Percentiles rank a stretch among this genome's conserved stretches.
Conservation (phyloP, 2,329 filamentous ascomycete species). For the Calycina herbarum region DNA sequence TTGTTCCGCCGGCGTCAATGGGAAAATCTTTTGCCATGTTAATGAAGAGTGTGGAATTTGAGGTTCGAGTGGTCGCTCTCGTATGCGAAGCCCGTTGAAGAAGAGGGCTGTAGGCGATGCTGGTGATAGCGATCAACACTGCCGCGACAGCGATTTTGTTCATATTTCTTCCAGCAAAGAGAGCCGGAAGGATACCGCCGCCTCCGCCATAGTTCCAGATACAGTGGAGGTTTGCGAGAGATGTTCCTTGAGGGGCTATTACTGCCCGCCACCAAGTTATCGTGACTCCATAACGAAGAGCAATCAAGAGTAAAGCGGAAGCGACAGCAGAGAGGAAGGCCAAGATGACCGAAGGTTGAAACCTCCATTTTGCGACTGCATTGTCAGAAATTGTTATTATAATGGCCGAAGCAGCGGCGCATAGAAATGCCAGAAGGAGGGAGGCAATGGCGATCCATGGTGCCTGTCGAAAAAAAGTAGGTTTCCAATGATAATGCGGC, state of each 20-base stretch:
- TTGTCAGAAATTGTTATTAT: too few species aligned
- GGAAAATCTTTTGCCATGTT: neutral
- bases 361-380: too few species aligned
- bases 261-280: constrained; percentile 7
- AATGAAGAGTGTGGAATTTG: neutral
- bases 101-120: constrained; percentile 6
- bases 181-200: neutral
- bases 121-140: neutral
- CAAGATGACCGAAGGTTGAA: too few species aligned
- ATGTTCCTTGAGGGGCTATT: neutral
- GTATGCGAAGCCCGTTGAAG: constrained; percentile 6
- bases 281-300: neutral
- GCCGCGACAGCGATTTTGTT: constrained; percentile 3
- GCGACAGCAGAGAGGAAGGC: too few species aligned
- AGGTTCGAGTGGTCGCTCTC: neutral
- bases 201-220: constrained; percentile 10
- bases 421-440: too few species aligned
- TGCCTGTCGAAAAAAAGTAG: too few species aligned
- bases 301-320: too few species aligned
- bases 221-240: neutral
- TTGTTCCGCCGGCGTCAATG: neutral
- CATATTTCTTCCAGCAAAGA: constrained; percentile 5
- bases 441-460: too few species aligned
- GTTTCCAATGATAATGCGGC: too few species aligned
- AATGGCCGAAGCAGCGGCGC: too few species aligned